A percentile compares a stretch with the other conserved stretches of the same genome.
These are phyloP conservation scores for Myrica gale DNA, from an alignment of 306 rosid genomes.

Conservation along the genomic window DNA sequence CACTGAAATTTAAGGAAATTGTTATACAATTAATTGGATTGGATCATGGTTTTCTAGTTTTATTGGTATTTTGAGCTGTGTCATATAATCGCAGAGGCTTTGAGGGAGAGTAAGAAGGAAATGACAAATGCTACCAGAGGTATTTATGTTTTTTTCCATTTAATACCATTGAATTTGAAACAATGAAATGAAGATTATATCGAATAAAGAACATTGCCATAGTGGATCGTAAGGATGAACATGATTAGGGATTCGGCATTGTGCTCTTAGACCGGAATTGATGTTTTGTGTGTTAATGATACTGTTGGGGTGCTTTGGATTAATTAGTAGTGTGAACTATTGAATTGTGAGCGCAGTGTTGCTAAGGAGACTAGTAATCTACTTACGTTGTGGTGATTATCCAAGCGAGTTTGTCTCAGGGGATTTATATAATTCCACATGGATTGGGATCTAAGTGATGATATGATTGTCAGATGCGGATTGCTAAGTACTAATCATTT, in stretches of 20 bases:
- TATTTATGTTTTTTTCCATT: constrained; percentile 16
- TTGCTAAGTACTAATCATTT: background rate
- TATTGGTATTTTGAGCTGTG: constrained; percentile 4
- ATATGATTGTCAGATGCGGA: background rate
- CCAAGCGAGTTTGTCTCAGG: background rate
- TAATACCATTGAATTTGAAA: background rate
- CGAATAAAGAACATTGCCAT: background rate
- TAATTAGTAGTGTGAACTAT: background rate
- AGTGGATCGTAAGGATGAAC: background rate
- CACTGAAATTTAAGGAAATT: background rate
- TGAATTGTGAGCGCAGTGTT: background rate
- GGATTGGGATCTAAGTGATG: background rate
- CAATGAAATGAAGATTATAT: background rate
- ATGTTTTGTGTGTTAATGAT: background rate
- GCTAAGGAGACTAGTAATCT: background rate
- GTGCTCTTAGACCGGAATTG: background rate
- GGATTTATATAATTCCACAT: background rate
- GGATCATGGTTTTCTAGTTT: constrained; percentile 6
- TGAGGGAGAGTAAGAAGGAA: constrained; percentile 91
- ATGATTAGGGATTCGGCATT: background rate
- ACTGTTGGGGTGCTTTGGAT: background rate
- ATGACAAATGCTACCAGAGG: constrained; percentile 88
- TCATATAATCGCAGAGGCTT: constrained; percentile 65
- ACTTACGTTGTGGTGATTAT: background rate
- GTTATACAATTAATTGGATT: background rate